Base-by-base conservation (phyloP, 2,329 filamentous ascomycete species). In the Fusarium siculi region DNA sequence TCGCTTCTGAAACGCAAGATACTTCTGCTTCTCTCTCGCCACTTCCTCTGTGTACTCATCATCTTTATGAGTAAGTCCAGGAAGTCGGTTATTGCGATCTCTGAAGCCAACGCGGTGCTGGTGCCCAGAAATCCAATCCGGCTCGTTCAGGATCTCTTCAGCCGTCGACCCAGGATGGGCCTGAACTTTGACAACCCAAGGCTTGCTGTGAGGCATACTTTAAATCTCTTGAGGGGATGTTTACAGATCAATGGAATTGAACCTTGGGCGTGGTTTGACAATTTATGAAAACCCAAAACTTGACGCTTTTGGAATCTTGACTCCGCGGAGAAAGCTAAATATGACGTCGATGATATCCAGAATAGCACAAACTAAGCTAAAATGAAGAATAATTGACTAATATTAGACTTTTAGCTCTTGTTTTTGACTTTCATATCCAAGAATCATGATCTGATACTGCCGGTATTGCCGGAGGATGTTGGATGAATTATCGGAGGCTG, bases 211-310 rank as follows among this genome's bases (percentile, higher is more conserved):
- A 9, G 32, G 5, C 32, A 37, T 52, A 15, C 11, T 37, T 0
- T 9, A 4, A 16, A 4, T 25, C 2, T 21, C 21, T 30, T 52
- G 8, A 9, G 2, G 10, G 9, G 5, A 16, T 9, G 8, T 2
- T 9, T 19, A 8, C 4, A 36, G 9, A 36, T 25, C 6, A 12
- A 12, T 8, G 0, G 4, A 21, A 19, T 8, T 9, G 18, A 25
- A 10, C 12, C 4, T 16, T 5, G 4, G 19, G n/a, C 7, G n/a
- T 25, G 18, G 18, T 9, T 3, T 36, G 12, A 16, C 18, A 25
- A 12, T 36, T 25, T 52, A 52, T 52, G 28, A 11, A 30, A 3
- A 30, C 28, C 28, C 1, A 30, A 9, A 25, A 18, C 9, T 7
- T 36, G 3, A 50, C 21, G 4, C 7, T 34, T 50, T 34, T 8